Conservation (phyloP, 2,329 filamentous ascomycete species). For the Hysterium pulicare region DNA sequence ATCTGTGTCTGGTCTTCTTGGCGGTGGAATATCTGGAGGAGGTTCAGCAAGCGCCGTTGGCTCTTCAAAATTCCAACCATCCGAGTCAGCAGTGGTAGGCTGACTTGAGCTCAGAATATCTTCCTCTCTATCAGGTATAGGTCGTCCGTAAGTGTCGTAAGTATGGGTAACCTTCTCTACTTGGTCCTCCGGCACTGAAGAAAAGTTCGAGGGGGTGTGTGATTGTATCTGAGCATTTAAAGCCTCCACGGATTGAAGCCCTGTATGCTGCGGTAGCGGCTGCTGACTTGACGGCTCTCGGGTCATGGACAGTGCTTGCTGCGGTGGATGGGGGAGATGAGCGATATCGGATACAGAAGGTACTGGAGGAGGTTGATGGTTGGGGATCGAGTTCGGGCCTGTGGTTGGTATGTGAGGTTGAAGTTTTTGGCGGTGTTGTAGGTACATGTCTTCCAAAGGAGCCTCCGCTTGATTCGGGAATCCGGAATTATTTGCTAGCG, state of each 20-base stretch:
- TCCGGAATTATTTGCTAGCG: conserved; percentile 32
- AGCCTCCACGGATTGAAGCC: conserved; percentile 29
- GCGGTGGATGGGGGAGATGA: conserved; percentile 37
- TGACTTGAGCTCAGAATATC: conserved; percentile 27
- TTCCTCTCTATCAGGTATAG: conserved; percentile 46
- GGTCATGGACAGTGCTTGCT: conserved; percentile 43
- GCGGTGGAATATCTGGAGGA: conserved; percentile 50
- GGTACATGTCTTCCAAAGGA: conserved; percentile 58
- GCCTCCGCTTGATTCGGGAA: conserved; percentile 51
- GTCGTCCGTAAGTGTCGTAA: conserved; percentile 57
- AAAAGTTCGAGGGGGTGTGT: conserved; percentile 42
- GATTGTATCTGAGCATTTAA: conserved; percentile 34
- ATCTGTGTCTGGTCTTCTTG: conserved; percentile 77
- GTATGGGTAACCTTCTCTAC: conserved; percentile 57
- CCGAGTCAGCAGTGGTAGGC: conserved; percentile 53
- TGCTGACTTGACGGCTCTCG: conserved; percentile 44
- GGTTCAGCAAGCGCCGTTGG: conserved; percentile 59
- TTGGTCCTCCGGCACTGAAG: conserved; percentile 50
- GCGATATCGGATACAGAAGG: conserved; percentile 39
- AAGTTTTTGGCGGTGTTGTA: conserved; percentile 54
- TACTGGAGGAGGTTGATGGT: conserved; percentile 59
- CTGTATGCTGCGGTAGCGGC: conserved; percentile 33
- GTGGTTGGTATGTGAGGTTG: conserved; percentile 39
- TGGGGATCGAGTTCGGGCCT: conserved; percentile 46
- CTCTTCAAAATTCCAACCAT: conserved; percentile 94